phyloP scores from a whole-genome alignment of 192 early-diverging fungal genomes.

The Umbelopsis sp. region DNA sequence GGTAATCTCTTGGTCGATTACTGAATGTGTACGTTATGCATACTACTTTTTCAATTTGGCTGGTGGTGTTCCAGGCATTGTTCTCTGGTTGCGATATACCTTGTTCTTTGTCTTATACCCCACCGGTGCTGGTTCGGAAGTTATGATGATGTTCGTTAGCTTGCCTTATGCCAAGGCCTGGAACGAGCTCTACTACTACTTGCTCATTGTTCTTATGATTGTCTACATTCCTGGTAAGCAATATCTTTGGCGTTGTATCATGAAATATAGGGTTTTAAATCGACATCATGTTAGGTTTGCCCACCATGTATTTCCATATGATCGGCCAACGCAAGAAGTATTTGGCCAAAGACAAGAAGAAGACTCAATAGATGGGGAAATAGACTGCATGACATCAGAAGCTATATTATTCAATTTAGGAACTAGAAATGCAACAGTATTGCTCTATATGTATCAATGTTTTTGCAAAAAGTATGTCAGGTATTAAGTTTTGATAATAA shows the following conservation, averaged over 20 bases:
- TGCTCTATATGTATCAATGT: too few species aligned
- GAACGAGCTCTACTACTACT: conserved; percentile 57
- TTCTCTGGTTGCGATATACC: conserved; percentile 85
- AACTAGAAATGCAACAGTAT: too few species aligned
- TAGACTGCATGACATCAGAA: neutral
- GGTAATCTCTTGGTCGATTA: conserved; percentile 89
- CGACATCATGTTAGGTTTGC: conserved; percentile 60
- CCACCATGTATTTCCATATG: conserved; percentile 92
- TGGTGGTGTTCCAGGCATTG: conserved; percentile 53
- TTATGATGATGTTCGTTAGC: conserved; percentile 72
- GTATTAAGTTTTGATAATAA: neutral
- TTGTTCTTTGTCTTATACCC: conserved; percentile 96
- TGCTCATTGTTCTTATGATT: conserved; percentile 57
- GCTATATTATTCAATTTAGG: neutral
- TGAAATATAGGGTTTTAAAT: neutral
- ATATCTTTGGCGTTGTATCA: neutral
- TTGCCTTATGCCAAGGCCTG: conserved; percentile 63
- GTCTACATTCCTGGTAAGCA: conserved; percentile 76
- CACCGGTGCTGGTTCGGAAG: conserved; percentile 83
- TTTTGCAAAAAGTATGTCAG: too few species aligned
- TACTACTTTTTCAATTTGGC: conserved; percentile 83
- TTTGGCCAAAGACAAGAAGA: conserved; percentile 45
- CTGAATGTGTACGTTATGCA: conserved; percentile 91
- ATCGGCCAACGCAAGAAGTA: conserved; percentile 83
- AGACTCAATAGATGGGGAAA: neutral